Conservation (phyloP, 176 grass and related monocot species). For the Panicum miliaceum region DNA sequence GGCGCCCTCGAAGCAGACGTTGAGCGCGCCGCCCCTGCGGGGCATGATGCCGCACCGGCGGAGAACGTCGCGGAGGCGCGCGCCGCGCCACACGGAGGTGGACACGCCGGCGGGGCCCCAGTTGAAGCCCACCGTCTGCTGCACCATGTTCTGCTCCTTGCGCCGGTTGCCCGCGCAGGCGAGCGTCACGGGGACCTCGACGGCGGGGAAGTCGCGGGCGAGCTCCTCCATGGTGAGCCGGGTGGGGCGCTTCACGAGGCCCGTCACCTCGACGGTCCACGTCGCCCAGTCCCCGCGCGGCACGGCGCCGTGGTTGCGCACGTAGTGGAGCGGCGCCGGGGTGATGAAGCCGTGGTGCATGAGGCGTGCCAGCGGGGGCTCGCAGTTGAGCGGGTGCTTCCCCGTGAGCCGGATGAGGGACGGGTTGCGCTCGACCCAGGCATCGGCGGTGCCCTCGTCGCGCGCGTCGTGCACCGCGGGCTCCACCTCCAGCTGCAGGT, state of each 20-base stretch:
- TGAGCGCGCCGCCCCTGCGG: conserved; percentile 48
- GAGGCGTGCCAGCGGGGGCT: conserved; percentile 73
- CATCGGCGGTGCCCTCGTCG: conserved; percentile 81
- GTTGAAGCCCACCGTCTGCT: conserved; percentile 84
- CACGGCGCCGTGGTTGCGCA: conserved; percentile 87
- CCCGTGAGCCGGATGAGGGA: conserved; percentile 81
- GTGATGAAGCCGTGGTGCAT: conserved; percentile 98
- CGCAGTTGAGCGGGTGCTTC: conserved; percentile 90
- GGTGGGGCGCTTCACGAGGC: conserved; percentile 55
- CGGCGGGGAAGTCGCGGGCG: conserved; percentile 38
- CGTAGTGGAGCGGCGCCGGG: conserved; percentile 85
- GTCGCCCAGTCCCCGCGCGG: conserved; percentile 57
- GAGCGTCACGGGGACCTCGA: conserved; percentile 74
- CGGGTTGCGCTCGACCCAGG: conserved; percentile 79
- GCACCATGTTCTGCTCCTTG: conserved; percentile 96
- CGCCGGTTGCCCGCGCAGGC: conserved; percentile 89
- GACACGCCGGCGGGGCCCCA: conserved; percentile 79
- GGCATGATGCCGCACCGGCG: conserved; percentile 68
- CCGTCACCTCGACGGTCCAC: conserved; percentile 76
- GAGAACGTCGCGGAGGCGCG: conserved; percentile 70
- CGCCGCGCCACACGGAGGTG: conserved; percentile 84
- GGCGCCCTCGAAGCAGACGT: conserved; percentile 88
- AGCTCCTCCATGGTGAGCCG: conserved; percentile 77
- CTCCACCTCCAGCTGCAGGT: conserved; percentile 68
- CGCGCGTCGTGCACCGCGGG: conserved; percentile 60